Conservation (phyloP, 306 rosid genomes). For the Quercus aquifolioides region DNA sequence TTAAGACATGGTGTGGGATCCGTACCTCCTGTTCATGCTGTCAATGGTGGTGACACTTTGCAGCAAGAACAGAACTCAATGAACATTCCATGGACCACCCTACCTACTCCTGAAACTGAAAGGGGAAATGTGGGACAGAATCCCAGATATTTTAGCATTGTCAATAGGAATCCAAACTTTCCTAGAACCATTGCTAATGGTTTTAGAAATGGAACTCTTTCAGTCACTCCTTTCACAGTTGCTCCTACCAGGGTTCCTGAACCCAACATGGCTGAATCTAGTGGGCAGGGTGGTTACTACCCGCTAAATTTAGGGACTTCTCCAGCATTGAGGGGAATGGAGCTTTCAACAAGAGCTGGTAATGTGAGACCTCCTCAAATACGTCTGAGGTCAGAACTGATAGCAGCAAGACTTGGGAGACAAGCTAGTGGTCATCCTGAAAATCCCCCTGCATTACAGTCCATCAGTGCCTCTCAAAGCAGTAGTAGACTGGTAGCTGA, state of each 20-base stretch:
- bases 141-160: background rate
- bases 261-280: background rate
- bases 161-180: constrained; percentile 10
- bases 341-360: background rate
- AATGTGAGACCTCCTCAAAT: background rate
- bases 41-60: background rate
- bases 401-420: background rate
- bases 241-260: constrained; percentile 4
- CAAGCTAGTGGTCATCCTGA: background rate
- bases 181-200: background rate
- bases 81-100: background rate
- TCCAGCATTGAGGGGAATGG: background rate
- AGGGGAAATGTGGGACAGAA: background rate
- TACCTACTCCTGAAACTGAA: constrained; percentile 1
- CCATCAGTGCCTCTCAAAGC: background rate
- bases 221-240: background rate
- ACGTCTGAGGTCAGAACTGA: background rate
- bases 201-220: background rate
- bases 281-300: background rate
- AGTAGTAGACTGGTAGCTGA: background rate
- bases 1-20: background rate
- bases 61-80: background rate
- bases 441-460: background rate
- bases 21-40: background rate
- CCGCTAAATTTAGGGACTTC: background rate